Evolutionary conservation across 176 grass and related monocot species (phyloP).

Genomic region (Hyparrhenia diplandra): DNA sequence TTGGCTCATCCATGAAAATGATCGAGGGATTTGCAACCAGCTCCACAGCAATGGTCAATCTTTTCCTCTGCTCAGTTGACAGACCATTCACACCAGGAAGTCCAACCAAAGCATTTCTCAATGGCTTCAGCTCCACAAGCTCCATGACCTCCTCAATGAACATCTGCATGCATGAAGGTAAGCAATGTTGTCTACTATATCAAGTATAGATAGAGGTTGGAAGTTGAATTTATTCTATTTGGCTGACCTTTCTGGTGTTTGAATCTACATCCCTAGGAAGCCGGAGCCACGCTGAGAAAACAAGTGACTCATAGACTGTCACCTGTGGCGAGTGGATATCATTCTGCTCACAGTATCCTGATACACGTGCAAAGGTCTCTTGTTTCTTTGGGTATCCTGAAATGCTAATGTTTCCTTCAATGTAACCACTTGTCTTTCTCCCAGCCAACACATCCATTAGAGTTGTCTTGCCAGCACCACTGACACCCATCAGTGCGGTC

Average conservation of each 20-base stretch:
- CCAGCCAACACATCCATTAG: constrained; percentile 98
- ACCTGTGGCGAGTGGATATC: constrained; percentile 94
- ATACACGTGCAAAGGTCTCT: constrained; percentile 92
- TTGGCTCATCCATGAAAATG: constrained; percentile 93
- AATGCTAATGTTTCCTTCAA: constrained; percentile 77
- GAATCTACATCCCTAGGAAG: constrained; percentile 68
- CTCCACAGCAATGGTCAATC: constrained; percentile 83
- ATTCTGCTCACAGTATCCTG: constrained; percentile 89
- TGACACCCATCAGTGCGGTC: constrained; percentile 90
- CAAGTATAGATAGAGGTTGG: neutral
- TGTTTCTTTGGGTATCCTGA: constrained; percentile 93
- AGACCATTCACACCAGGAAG: constrained; percentile 79
- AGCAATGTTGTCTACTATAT: neutral
- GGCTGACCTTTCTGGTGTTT: constrained; percentile 60
- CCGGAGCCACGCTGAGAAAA: constrained; percentile 92
- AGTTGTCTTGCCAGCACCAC: constrained; percentile 95
- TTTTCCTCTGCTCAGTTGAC: constrained; percentile 86
- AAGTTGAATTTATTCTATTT: neutral
- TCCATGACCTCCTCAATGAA: constrained; percentile 91
- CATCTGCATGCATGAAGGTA: constrained; percentile 50
- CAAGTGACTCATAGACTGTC: constrained; percentile 77
- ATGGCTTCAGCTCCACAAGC: constrained; percentile 69
- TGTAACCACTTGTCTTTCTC: constrained; percentile 93
- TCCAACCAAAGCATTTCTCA: constrained; percentile 71
- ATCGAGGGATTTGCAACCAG: constrained; percentile 93